phyloP scores from a whole-genome alignment of 257 asterid genomes.

The Orobanche coerulescens region DNA sequence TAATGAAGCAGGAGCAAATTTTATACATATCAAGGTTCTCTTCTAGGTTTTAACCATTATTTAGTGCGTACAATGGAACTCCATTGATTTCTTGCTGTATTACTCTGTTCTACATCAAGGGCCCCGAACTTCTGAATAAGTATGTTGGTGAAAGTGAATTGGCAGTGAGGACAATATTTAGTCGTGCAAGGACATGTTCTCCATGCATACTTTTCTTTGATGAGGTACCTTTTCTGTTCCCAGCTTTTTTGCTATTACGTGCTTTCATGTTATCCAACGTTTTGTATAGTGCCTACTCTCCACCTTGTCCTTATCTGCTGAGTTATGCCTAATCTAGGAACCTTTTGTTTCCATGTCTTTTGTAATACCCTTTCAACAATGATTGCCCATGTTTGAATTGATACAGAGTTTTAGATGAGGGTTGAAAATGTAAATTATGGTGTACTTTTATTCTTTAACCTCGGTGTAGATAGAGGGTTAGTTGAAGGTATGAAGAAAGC shows the following conservation, averaged over 20 bases:
- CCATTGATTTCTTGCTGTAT: slow-evolving; percentile 1
- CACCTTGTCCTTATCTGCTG: neutral
- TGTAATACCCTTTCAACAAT: neutral
- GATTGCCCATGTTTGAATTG: neutral
- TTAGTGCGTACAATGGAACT: neutral
- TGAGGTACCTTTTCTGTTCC: slow-evolving; percentile 44
- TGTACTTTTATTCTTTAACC: neutral
- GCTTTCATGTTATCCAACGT: neutral
- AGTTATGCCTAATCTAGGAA: neutral
- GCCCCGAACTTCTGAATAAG: slow-evolving; percentile 82
- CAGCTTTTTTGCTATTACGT: neutral
- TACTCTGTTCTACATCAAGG: slow-evolving; percentile 38
- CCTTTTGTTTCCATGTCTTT: neutral
- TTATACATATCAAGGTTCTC: slow-evolving; percentile 78
- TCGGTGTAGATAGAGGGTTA: neutral
- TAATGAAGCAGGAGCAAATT: slow-evolving; percentile 83
- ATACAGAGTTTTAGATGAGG: neutral
- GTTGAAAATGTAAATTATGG: neutral
- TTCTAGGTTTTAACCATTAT: slow-evolving; percentile 10
- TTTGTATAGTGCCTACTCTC: slow-evolving; percentile 12
- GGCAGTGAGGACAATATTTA: slow-evolving; percentile 68
- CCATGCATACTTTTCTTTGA: slow-evolving; percentile 95
- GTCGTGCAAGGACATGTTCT: slow-evolving; percentile 87
- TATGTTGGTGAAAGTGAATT: slow-evolving; percentile 95
- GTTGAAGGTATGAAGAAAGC: neutral